phyloP scores from a whole-genome alignment of 129 eudicot genomes.

The Oenanthe sinensis region DNA sequence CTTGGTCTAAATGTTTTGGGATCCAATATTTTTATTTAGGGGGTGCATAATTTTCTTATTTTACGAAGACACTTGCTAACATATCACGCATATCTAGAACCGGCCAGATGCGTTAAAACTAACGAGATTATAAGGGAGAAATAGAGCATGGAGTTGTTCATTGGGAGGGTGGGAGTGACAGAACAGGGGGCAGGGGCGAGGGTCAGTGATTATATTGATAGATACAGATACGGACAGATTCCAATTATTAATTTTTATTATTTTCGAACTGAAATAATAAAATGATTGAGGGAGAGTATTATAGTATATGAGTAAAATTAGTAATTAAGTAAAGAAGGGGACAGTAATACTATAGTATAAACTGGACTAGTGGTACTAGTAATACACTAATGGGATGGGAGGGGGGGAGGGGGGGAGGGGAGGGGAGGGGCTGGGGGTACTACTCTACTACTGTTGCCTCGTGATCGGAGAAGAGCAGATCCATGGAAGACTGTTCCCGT shows the following conservation, averaged over 20 bases:
- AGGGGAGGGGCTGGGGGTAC: neutral
- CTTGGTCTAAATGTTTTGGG: neutral
- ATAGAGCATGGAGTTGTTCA: conserved; percentile 13
- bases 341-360: neutral
- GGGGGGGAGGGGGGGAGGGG: neutral
- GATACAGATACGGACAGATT: conserved; percentile 27
- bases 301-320: neutral
- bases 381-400: neutral
- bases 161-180: conserved; percentile 32
- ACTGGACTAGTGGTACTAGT: neutral
- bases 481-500: conserved; percentile 93
- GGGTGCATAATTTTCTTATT: neutral
- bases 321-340: neutral
- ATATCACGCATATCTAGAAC: neutral
- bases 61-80: neutral
- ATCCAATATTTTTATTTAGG: neutral
- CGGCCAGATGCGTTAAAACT: neutral
- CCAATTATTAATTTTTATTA: neutral
- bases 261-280: neutral
- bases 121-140: neutral
- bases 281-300: neutral
- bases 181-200: neutral
- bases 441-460: conserved; percentile 31
- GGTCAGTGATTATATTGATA: conserved; percentile 14
- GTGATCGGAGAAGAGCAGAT: conserved; percentile 95